A percentile compares a stretch with the other conserved stretches of the same genome.
These are phyloP conservation scores for Hypoxylon sp. DNA, from an alignment of 2,329 filamentous ascomycete genomes.

Conservation along the genomic window DNA sequence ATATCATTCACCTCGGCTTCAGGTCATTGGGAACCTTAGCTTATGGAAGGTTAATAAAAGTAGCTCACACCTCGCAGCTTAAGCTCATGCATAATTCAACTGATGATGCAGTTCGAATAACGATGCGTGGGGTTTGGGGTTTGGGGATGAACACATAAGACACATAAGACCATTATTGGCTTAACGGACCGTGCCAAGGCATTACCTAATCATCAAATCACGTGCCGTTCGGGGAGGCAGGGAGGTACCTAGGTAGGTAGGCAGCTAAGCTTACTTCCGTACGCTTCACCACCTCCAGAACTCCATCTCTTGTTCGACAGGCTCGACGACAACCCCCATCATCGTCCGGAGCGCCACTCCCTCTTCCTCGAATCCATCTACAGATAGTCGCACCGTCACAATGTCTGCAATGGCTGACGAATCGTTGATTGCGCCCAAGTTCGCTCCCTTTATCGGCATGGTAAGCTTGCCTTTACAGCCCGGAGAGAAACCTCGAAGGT, in stretches of 20 bases:
- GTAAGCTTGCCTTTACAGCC: slow-evolving; percentile 65
- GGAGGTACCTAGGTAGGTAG: too few species aligned
- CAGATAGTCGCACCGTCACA: background rate
- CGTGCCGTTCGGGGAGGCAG: slow-evolving; percentile 28
- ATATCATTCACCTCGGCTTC: too few species aligned
- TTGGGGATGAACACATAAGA: background rate
- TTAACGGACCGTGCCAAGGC: background rate
- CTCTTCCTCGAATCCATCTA: background rate
- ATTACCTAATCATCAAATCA: slow-evolving; percentile 31
- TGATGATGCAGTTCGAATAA: background rate
- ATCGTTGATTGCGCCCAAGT: slow-evolving; percentile 77
- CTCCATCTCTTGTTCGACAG: slow-evolving; percentile 21
- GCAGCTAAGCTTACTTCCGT: slow-evolving; percentile 27
- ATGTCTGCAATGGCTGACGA: slow-evolving; percentile 61
- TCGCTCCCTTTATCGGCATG: slow-evolving; percentile 91
- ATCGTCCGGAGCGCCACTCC: slow-evolving; percentile 15
- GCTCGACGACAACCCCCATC: slow-evolving; percentile 28
- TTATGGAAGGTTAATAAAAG: too few species aligned
- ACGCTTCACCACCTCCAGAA: slow-evolving; percentile 10
- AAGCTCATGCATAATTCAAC: slow-evolving; percentile 3
- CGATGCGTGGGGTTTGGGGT: slow-evolving; percentile 25
- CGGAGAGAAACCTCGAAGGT: slow-evolving; percentile 3
- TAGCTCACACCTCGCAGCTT: background rate
- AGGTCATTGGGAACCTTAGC: too few species aligned
- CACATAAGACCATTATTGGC: slow-evolving; percentile 25